Base-by-base conservation (phyloP, 163 green algal species). In the Chlamydomonas reinhardtii region DNA sequence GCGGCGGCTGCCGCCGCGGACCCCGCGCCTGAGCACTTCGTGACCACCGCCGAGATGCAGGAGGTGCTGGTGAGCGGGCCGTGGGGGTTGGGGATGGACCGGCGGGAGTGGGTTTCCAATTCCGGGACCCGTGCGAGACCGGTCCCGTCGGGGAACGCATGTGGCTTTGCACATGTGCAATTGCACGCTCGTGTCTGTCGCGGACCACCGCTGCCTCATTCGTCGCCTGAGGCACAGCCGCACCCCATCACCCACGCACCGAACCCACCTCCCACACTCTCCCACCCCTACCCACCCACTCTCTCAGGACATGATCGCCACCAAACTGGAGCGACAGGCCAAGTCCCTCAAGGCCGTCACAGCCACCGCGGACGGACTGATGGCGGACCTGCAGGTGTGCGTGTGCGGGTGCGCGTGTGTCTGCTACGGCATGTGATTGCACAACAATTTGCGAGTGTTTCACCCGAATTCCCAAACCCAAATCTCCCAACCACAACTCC, bases 361-460 rank as follows among this genome's bases (percentile, higher is more conserved):
- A 9, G 48, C 48, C 48, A 56, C 48, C 5, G 48, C 48, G 2
- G 54, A 86, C 35, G 80, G 59, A 16, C 52, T 86, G 56, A 34
- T 86, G 56, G 70, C 32, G 15, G 80, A 86, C 59, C 71, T 86
- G 70, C 80, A 86, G 80, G 80, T 80, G 70, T 35, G 39, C 12
- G 64, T 35, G 11, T 17, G 27, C 11, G 64, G 22, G 9, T 17
- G 64, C 8, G 64, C 8, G 64, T 35, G 64, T 34, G 6, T 71
- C 1, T 5, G 29, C 9, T 39, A 17, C 43, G 43, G 43, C 48
- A 17, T 56, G 39, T 14, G 39, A 8, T 56, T 19, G 1, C 48
- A 56, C 5, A 56, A 19, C 48, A 54, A 11, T 54, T 54, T 6
- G 43, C 43, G 43, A n/a, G n/a, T n/a, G n/a, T n/a, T n/a, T n/a